A percentile compares a stretch with the other conserved stretches of the same genome.
Conservation (phyloP, 1,284 basidiomycete genomes). For the Cutaneotrichosporon daszewskae region DNA sequence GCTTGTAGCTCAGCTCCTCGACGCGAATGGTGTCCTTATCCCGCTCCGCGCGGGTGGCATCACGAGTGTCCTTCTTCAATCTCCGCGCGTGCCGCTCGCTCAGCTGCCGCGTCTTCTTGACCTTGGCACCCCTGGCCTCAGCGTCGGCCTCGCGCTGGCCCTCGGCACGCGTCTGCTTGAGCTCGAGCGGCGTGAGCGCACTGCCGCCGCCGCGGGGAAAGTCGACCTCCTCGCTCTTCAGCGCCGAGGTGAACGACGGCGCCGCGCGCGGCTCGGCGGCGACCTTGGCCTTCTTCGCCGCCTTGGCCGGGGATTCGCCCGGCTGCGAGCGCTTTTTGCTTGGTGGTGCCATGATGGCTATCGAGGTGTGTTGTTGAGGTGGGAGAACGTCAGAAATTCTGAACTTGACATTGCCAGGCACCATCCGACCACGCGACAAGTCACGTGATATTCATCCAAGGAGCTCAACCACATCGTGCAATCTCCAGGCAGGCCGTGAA, state of each 20-base stretch:
- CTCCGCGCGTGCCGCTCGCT: slow-evolving; percentile 37
- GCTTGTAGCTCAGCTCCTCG: slow-evolving; percentile 94
- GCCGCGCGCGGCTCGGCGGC: slow-evolving; percentile 24
- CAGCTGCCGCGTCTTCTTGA: slow-evolving; percentile 32
- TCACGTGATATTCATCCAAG: too few relatives aligned
- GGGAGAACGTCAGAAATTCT: neutral
- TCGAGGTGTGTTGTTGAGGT: slow-evolving; percentile 1
- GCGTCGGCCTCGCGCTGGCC: slow-evolving; percentile 75
- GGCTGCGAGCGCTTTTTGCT: slow-evolving; percentile 16
- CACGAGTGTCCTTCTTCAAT: slow-evolving; percentile 50
- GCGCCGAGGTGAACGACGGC: slow-evolving; percentile 44
- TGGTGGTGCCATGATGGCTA: slow-evolving; percentile 14
- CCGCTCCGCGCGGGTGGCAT: slow-evolving; percentile 39
- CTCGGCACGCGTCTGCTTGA: slow-evolving; percentile 77
- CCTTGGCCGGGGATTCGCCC: slow-evolving; percentile 9
- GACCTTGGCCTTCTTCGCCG: slow-evolving; percentile 11
- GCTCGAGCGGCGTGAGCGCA: slow-evolving; percentile 79
- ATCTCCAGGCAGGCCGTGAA: too few relatives aligned
- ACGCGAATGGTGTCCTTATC: slow-evolving; percentile 51
- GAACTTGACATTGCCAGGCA: too few relatives aligned
- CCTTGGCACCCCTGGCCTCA: slow-evolving; percentile 58
- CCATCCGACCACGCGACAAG: too few relatives aligned
- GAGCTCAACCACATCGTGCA: too few relatives aligned
- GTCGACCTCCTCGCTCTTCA: slow-evolving; percentile 72
- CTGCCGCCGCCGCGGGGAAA: slow-evolving; percentile 82